A percentile compares a stretch with the other conserved stretches of the same genome.
Evolutionary conservation across 768 basidiomycete species (phyloP).

Genomic region (Scleroderma citrinum): DNA sequence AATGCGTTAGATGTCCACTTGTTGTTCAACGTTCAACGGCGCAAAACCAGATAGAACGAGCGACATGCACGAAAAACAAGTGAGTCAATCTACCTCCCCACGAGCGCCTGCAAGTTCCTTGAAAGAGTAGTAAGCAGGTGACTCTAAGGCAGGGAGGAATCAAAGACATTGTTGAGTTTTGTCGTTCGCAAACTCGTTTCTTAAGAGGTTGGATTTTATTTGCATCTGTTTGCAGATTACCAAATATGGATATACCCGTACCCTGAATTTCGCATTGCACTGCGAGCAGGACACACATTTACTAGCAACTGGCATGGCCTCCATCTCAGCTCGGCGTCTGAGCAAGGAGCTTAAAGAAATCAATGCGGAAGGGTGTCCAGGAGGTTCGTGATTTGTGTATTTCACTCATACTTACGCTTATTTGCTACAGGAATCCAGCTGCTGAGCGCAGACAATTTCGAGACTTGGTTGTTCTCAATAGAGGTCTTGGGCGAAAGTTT

Average conservation of each 20-base stretch:
- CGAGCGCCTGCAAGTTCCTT: constrained; percentile 62
- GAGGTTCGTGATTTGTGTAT: constrained; percentile 39
- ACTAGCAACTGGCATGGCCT: constrained; percentile 39
- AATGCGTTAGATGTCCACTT: constrained; percentile 14
- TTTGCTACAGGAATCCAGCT: constrained; percentile 60
- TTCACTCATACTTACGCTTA: neutral
- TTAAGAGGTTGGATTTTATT: constrained; percentile 22
- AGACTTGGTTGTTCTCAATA: constrained; percentile 72
- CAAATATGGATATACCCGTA: constrained; percentile 6
- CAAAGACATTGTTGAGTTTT: constrained; percentile 21
- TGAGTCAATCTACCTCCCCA: constrained; percentile 50
- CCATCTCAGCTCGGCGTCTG: constrained; percentile 59
- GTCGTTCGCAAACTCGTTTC: neutral
- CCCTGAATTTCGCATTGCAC: neutral
- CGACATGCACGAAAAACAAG: constrained; percentile 19
- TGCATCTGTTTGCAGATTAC: constrained; percentile 31
- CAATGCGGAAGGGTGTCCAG: constrained; percentile 54
- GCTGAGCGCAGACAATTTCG: constrained; percentile 69
- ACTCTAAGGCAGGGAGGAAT: constrained; percentile 62
- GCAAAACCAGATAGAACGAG: constrained; percentile 9
- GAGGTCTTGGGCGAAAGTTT: constrained; percentile 81
- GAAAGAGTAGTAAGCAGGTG: constrained; percentile 45
- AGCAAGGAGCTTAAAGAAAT: constrained; percentile 71
- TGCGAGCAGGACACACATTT: too few relatives aligned
- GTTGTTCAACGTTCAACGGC: constrained; percentile 16